Evolutionary conservation across 106 monocot genomes (phyloP), one percentile per base, ranked within the genome.

Genomic region (Amphibolis antarctica): DNA sequence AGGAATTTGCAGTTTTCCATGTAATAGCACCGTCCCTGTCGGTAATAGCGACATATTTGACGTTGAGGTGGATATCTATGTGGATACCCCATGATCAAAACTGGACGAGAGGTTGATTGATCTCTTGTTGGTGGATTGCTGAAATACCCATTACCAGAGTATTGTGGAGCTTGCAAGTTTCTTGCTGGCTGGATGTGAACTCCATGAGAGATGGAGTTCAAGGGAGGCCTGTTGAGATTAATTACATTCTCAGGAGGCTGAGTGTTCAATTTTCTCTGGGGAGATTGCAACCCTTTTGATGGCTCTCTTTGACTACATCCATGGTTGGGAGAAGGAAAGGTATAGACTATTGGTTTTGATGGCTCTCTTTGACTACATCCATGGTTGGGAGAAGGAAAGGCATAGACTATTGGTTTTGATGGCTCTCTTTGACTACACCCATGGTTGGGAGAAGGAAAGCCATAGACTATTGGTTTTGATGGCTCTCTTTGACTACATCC

Each of bases 21-120:
- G 42, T 43, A 71, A 31, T 53, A n/a, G 63, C 71, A 71, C 44
- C 63, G 51, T 44, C 63, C 50, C 22, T 71, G 53, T 42, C 28
- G 52, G 53, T 63, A 54, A 25, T 31, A 63, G 23, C 19, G 44
- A 20, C 71, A 71, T 3, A 25, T 3, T 24, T 42, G 53, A 55
- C 4, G 14, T 12, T 24, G 53, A 18, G 10, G 17, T 26, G 23
- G 44, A 26, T 22, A 28, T 14, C 25, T 54, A 44, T 42, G n/a
- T n/a, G 68, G 44, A 14, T 0, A 10, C 28, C 26, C 48, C 12
- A 49, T 26, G 14, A 49, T 47, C 6, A 48, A 64, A 28, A 23
- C 25, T 12, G 24, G 15, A 59, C 12, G 54, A 23, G 54, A 55
- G 54, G 19, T 23, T 36, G 2, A 7, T 36, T 36, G 36, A 36